These are phyloP conservation scores for Aspergillus funiculosus DNA, from an alignment of 495 filamentous ascomycete species.

Conservation along the genomic window DNA sequence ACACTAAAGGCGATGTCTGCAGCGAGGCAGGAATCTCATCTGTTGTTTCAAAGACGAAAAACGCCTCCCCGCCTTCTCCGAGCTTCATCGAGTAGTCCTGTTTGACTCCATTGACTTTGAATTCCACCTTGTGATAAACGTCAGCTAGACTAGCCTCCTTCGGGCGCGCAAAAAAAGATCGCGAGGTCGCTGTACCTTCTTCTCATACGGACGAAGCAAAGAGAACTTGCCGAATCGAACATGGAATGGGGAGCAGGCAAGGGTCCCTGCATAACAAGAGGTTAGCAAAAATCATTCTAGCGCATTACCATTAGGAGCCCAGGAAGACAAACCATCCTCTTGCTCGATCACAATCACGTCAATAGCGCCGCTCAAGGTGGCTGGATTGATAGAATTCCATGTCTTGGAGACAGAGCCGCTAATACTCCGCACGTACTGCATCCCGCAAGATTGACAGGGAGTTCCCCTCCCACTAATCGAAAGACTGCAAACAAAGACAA, in stretches of 20 bases:
- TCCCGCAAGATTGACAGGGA: constrained; percentile 36
- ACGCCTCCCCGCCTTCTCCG: constrained; percentile 94
- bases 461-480: constrained; percentile 15
- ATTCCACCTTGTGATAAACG: constrained; percentile 65
- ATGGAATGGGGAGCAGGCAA: constrained; percentile 94
- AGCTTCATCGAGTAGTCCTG: constrained; percentile 97
- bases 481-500: constrained; percentile 8
- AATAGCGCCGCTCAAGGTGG: constrained; percentile 93
- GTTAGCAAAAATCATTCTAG: constrained; percentile 4
- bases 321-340: constrained; percentile 64
- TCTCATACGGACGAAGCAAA: constrained; percentile 89
- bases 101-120: constrained; percentile 85
- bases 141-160: constrained; percentile 18
- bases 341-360: constrained; percentile 99
- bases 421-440: constrained; percentile 98
- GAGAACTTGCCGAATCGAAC: constrained; percentile 99
- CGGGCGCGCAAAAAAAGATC: neutral
- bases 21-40: constrained; percentile 80
- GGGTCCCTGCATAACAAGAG: constrained; percentile 41
- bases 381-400: constrained; percentile 99
- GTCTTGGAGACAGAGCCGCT: constrained; percentile 95
- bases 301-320: neutral
- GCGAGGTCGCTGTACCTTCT: constrained; percentile 58
- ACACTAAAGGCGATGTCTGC: constrained; percentile 90
- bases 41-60: constrained; percentile 95